A percentile compares a stretch with the other conserved stretches of the same genome.
Evolutionary conservation across 2,329 filamentous ascomycete genomes (phyloP).

Genomic region (Botrytis cinerea): DNA sequence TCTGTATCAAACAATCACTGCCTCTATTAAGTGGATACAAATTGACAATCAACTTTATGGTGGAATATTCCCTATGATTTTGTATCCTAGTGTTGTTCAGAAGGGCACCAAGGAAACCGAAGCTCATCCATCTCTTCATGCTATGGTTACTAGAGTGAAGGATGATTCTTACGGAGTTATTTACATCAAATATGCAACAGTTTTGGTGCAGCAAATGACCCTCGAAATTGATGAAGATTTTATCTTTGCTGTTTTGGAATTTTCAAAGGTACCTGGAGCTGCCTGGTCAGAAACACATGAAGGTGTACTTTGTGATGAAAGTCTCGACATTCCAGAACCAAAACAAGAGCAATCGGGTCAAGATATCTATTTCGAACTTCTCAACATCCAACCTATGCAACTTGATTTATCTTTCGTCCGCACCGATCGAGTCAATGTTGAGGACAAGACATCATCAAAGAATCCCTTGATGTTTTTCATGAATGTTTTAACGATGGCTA

Average conservation of each 20-base stretch:
- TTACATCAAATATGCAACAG: slow-evolving; percentile 96
- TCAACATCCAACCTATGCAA: slow-evolving; percentile 98
- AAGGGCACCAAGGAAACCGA: slow-evolving; percentile 95
- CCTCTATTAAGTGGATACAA: slow-evolving; percentile 97
- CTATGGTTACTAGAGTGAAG: slow-evolving; percentile 90
- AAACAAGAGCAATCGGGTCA: slow-evolving; percentile 80
- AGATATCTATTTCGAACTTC: slow-evolving; percentile 95
- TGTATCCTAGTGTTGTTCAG: slow-evolving; percentile 96
- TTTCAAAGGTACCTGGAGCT: slow-evolving; percentile 87
- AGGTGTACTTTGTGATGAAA: slow-evolving; percentile 85
- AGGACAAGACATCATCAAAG: slow-evolving; percentile 85
- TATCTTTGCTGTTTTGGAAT: slow-evolving; percentile 93
- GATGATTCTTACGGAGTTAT: slow-evolving; percentile 97
- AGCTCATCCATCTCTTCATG: slow-evolving; percentile 90
- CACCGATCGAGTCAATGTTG: slow-evolving; percentile 93
- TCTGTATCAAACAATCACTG: slow-evolving; percentile 85
- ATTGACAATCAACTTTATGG: slow-evolving; percentile 98
- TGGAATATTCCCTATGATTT: slow-evolving; percentile 93
- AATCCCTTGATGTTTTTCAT: slow-evolving; percentile 99
- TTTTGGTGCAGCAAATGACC: slow-evolving; percentile 96
- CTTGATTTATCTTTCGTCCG: slow-evolving; percentile 95
- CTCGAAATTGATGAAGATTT: slow-evolving; percentile 98
- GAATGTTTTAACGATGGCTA: slow-evolving; percentile 98
- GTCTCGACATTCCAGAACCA: slow-evolving; percentile 88
- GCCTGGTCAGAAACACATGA: slow-evolving; percentile 78